These are phyloP conservation scores for Lipomyces chichibuensis DNA, from an alignment of 805 yeast species.

Conservation along the genomic window DNA sequence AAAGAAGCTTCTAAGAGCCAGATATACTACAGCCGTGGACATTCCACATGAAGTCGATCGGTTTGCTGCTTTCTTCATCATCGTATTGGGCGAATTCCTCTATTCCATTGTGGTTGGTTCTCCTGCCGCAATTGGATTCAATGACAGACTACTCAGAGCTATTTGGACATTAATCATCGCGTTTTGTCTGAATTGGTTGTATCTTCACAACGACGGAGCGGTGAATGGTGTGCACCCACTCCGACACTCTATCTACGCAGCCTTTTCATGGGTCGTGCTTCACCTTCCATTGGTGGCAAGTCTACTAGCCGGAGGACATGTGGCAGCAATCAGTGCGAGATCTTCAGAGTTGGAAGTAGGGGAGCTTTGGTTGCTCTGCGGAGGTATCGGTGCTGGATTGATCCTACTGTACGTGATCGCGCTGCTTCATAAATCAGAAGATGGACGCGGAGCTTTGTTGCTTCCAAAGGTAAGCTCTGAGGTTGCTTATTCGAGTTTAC, in stretches of 20 bases:
- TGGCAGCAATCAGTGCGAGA: background rate
- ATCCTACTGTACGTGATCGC: conserved; percentile 50
- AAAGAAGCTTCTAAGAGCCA: conserved; percentile 50
- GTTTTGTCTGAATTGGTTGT: conserved; percentile 56
- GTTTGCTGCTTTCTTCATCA: conserved; percentile 59
- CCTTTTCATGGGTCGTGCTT: conserved; percentile 51
- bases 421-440: conserved; percentile 48
- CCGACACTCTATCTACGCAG: conserved; percentile 53
- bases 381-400: conserved; percentile 56
- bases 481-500: background rate
- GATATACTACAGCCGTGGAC: conserved; percentile 61
- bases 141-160: conserved; percentile 52
- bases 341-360: background rate
- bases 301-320: conserved; percentile 52
- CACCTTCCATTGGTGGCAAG: conserved; percentile 59
- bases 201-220: conserved; percentile 57
- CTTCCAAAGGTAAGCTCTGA: conserved; percentile 8
- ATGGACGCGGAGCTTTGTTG: conserved; percentile 1
- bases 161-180: conserved; percentile 54
- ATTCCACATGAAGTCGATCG: conserved; percentile 71
- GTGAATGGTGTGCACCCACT: conserved; percentile 57
- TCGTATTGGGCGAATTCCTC: conserved; percentile 67
- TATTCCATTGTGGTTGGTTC: conserved; percentile 55
- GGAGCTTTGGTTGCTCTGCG: conserved; percentile 47
- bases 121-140: conserved; percentile 55